A percentile compares a stretch with the other conserved stretches of the same genome.
These are phyloP conservation scores for Gossypium lobatum DNA, from an alignment of 441 rosid genomes.

Conservation along the genomic window DNA sequence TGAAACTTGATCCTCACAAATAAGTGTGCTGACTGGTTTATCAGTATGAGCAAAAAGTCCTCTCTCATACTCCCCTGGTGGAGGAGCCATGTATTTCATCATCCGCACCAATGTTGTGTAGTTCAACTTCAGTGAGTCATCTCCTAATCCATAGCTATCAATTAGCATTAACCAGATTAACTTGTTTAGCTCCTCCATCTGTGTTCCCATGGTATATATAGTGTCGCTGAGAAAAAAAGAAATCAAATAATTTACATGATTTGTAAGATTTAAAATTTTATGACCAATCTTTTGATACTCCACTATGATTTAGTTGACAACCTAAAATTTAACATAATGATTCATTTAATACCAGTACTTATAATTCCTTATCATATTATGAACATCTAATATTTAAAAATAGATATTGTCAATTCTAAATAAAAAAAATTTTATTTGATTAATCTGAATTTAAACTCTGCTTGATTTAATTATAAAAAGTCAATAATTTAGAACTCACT, in stretches of 20 bases:
- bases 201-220: conserved; percentile 4
- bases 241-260: background rate
- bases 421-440: too few species aligned
- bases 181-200: conserved; percentile 6
- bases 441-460: background rate
- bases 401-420: too few species aligned
- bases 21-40: conserved; percentile 1
- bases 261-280: too few species aligned
- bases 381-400: too few species aligned
- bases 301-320: too few species aligned
- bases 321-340: too few species aligned
- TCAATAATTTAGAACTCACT: background rate
- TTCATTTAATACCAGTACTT: too few species aligned
- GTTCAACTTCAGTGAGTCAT: background rate
- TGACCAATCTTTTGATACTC: too few species aligned
- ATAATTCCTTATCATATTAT: too few species aligned
- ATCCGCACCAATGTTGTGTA: conserved; percentile 9
- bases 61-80: background rate
- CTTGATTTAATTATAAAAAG: background rate
- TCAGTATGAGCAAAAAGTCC: conserved; percentile 13
- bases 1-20: conserved; percentile 13
- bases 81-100: conserved; percentile 24
- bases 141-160: conserved; percentile 17
- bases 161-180: conserved; percentile 13
- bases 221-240: background rate